Base-by-base conservation (phyloP, 345 rosid species). In the Salix brachista region DNA sequence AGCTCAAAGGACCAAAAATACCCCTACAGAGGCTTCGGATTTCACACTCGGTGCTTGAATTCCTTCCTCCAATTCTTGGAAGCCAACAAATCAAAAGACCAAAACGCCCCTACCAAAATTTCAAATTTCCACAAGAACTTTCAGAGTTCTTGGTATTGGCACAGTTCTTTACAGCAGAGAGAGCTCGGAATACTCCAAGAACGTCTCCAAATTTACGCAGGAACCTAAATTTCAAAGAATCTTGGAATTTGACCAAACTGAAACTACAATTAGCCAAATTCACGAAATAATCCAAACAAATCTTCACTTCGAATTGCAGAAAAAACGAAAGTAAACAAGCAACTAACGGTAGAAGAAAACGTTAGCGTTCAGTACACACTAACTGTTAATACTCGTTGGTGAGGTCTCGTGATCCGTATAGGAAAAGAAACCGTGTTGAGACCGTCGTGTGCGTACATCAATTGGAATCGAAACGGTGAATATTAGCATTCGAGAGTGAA, bases 361-460 rank as follows among this genome's bases (percentile, higher is more conserved):
- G 13, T 65, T 77, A 62, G 36, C 12, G 32, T 75, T 81, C 67
- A 89, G 80, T 75, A 80, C 68, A 42, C 48, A 14, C 21, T 73
- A 74, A 30, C 71, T 65, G 73, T 77, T 87, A 81, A 83, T 88
- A 89, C 88, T 92, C 94, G 94, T 85, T 54, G 60, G 19, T 54
- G 60, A 54, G 60, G 60, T 3, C 79, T 84, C 74, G 89, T 73
- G 72, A 66, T 77, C 8, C 82, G 92, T 81, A 83, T 72, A 80
- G 88, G 85, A 54, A 54, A 54, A 64, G 58, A 36, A 41, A 41
- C 13, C 13, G 44, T 41, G 75, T 10, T 9, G 44, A 41, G 13
- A 41, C 12, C 3, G 3, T 10, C 44, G 13, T 0, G 44, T 41
- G 13, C 42, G 42, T 39, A 8, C 42, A 39, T 8, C 10, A 41